Evolutionary conservation across 805 yeast genomes (phyloP).

Genomic region (Candida ponderosae): DNA sequence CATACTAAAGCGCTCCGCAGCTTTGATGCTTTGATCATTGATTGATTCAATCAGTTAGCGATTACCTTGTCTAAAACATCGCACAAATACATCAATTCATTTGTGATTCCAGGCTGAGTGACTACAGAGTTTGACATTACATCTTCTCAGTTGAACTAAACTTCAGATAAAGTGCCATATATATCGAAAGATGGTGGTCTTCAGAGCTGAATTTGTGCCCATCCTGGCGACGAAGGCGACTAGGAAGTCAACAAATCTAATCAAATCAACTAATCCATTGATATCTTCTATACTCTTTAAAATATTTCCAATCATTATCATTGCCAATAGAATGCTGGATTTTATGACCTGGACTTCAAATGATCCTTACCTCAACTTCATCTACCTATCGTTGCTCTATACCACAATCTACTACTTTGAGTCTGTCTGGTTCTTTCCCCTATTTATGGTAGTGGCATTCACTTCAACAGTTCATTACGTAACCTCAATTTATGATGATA

Average conservation of each 20-base stretch:
- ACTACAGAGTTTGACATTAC: no score
- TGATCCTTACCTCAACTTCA: constrained; percentile 31
- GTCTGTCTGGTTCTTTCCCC: constrained; percentile 22
- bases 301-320: constrained; percentile 36
- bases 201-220: background rate
- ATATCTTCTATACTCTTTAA: constrained; percentile 34
- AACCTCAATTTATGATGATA: constrained; percentile 33
- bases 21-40: no score
- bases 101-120: no score
- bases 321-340: constrained; percentile 33
- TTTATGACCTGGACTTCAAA: constrained; percentile 40
- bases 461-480: constrained; percentile 34
- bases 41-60: no score
- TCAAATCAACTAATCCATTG: constrained; percentile 21
- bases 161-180: no score
- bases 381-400: constrained; percentile 28
- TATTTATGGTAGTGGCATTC: constrained; percentile 25
- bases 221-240: background rate
- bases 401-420: constrained; percentile 33
- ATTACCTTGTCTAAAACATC: no score
- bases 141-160: no score
- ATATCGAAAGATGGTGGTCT: background rate
- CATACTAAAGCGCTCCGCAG: no score
- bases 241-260: background rate
- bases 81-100: no score